Conservation (phyloP, 345 rosid genomes). For the Mercurialis annua region DNA sequence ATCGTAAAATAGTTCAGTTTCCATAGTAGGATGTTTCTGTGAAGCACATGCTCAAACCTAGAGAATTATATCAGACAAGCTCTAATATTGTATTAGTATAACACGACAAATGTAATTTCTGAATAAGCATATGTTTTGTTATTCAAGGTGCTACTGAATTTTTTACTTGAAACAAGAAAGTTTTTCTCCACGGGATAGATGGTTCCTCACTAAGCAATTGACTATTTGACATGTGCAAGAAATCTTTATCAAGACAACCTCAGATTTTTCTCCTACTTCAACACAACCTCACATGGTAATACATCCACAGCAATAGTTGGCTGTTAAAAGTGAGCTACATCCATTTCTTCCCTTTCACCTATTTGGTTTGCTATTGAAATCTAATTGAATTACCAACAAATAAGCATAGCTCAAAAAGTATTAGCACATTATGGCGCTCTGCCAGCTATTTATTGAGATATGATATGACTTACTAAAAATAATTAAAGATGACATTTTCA, state of each 20-base stretch:
- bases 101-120: too few species aligned
- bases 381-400: neutral
- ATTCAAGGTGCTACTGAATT: too few species aligned
- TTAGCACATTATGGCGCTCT: neutral
- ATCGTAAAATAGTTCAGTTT: too few species aligned
- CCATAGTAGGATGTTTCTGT: too few species aligned
- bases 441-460: neutral
- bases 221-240: neutral
- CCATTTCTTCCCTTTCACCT: too few species aligned
- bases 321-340: neutral
- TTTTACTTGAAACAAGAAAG: neutral
- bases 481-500: neutral
- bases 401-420: neutral
- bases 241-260: neutral
- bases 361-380: too few species aligned
- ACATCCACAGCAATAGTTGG: neutral
- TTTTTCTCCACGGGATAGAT: neutral
- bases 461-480: too few species aligned
- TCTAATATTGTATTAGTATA: too few species aligned
- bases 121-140: too few species aligned
- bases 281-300: neutral
- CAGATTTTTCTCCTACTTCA: neutral
- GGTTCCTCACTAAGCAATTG: neutral
- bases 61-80: too few species aligned
- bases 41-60: too few species aligned